Evolutionary conservation across 2,329 filamentous ascomycete genomes (phyloP), one percentile per base, ranked within the genome.

Genomic region (Aspergillus chevalieri): DNA sequence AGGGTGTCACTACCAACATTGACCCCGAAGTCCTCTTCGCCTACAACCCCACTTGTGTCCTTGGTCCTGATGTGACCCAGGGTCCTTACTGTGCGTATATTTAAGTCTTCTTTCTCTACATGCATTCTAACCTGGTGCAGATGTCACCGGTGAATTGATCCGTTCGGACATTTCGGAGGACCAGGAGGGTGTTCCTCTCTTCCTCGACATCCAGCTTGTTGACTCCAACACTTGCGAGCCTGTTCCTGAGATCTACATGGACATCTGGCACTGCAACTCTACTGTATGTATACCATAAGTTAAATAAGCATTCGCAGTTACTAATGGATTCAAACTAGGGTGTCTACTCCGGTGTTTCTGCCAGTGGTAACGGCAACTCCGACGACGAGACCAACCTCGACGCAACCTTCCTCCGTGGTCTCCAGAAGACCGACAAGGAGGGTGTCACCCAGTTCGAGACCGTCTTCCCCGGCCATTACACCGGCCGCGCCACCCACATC

Each of bases 31-130:
- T 62, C 5, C 53, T 69, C 24, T 69, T 69, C 36, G 52, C 57
- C 10, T 65, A 63, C 6, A 61, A 64, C 58, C 39, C 67, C 54
- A 51, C 73, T 15, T 80, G 78, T 53, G 65, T 79, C 22, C 65
- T 81, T 24, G 74, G 69, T n/a, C 76, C 77, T 0, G 78, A 80
- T 58, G 73, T 74, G 17, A 79, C 73, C 3, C 69, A 79, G 59
- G 78, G 78, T 0, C 78, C 78, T 17, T 81, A 80, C 66, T 81
- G 63, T 66, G 24, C 21, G 62, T 44, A 1, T 12, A 12, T 12
- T 12, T 4, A 30, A 12, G 12, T 4, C 10, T 4, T 12, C 26
- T 30, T 12, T 5, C 9, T 30, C 26, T 4, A 10, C 9, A 30
- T 34, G 19, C 30, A 8, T n/a, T 22, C 6, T 5, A 12, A 22